Evolutionary conservation across 192 early-diverging fungal species (phyloP).

Genomic region (Funneliformis mosseae): DNA sequence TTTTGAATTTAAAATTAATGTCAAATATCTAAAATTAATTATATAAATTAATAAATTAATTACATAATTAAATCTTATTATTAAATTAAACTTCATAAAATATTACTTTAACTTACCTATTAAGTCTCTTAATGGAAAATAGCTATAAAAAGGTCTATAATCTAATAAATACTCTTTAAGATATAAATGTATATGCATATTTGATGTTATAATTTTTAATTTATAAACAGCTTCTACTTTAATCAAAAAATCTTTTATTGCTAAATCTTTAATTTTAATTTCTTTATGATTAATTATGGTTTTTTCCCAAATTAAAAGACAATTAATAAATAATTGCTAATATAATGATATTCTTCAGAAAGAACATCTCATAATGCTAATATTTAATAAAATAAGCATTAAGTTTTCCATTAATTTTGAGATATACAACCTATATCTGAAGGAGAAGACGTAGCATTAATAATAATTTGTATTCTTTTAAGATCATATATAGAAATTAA

Average conservation of each 20-base stretch:
- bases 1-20: no score
- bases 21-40: no score
- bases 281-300: neutral
- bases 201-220: neutral
- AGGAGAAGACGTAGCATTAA: neutral
- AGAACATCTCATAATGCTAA: neutral
- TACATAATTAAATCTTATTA: no score
- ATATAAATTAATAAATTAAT: no score
- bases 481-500: neutral
- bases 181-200: conserved; percentile 10
- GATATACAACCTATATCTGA: neutral
- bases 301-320: neutral
- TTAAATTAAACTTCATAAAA: no score
- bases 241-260: neutral
- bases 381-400: neutral
- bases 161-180: neutral
- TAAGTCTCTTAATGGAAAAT: neutral
- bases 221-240: neutral
- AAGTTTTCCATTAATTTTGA: neutral
- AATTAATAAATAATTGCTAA: neutral
- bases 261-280: neutral
- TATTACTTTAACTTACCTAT: conserved; percentile 1
- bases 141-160: neutral
- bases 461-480: neutral
- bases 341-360: neutral